phyloP scores from a whole-genome alignment of 108 stramenopile species.

The Cyclotella baltica region DNA sequence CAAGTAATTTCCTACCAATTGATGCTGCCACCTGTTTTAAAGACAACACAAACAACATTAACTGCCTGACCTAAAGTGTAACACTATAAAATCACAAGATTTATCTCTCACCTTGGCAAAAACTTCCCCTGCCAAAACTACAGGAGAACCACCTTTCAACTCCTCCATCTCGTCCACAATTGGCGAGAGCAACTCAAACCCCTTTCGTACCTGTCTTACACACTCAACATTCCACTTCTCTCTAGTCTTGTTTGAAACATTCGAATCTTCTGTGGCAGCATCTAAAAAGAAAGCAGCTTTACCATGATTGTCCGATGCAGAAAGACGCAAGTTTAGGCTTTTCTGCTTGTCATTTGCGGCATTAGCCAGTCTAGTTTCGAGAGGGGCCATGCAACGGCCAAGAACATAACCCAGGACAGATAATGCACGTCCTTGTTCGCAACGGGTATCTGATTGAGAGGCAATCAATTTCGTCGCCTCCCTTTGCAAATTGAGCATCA shows the following conservation, averaged over 20 bases:
- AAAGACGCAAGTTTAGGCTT: slow-evolving; percentile 29
- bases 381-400: slow-evolving; percentile 39
- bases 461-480: slow-evolving; percentile 41
- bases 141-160: slow-evolving; percentile 18
- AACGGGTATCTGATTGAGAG: slow-evolving; percentile 11
- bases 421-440: neutral
- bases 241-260: neutral
- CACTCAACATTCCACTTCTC: slow-evolving; percentile 21
- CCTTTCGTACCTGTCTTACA: slow-evolving; percentile 31
- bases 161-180: slow-evolving; percentile 9
- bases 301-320: slow-evolving; percentile 33
- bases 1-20: slow-evolving; percentile 24
- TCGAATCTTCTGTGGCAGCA: slow-evolving; percentile 16
- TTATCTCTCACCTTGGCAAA: slow-evolving; percentile 48
- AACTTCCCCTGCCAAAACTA: slow-evolving; percentile 36
- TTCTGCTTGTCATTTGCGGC: slow-evolving; percentile 16
- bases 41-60: neutral
- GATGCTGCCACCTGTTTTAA: slow-evolving; percentile 30
- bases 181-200: slow-evolving; percentile 32
- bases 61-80: neutral
- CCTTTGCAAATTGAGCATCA: slow-evolving; percentile 34
- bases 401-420: slow-evolving; percentile 34
- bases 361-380: slow-evolving; percentile 28
- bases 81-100: neutral
- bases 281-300: slow-evolving; percentile 43